Evolutionary conservation across 768 basidiomycete species (phyloP), one percentile per base, ranked within the genome.

Genomic region (Infundibulicybe gibba): DNA sequence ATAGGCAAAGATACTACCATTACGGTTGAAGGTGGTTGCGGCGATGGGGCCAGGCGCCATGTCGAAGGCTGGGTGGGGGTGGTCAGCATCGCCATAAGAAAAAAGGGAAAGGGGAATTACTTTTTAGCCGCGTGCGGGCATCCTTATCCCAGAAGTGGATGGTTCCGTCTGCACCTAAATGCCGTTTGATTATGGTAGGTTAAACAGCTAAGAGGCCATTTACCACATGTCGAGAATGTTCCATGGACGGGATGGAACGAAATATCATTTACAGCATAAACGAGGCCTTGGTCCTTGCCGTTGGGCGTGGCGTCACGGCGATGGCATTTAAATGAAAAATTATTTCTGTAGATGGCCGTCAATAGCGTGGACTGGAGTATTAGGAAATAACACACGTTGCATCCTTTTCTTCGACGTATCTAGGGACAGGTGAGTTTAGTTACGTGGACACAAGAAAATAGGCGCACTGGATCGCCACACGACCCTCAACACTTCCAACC

Each of bases 91-190:
- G 10, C 14, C 17, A 14, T 6, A 38, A 6, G 14, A 19, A 38
- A 11, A 35, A 10, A 34, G 31, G 19, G 16, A 45, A 16, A 34
- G 17, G 39, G 11, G 17, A 16, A 65, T 76, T 41, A 94, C 92
- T 83, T 71, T 94, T 97, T 69, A 97, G 77, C 34, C 94, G 85
- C 6, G 88, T 92, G 48, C 93, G 85, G 6, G 88, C 84, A 55
- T 94, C 88, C 67, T 93, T 94, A 67, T 97, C 93, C 93, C 93
- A 95, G 65, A 88, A 90, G 75, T 91, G 87, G 61, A 94, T 84
- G 2, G 86, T 86, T 15, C 91, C 91, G 54, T 94, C 91, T 37
- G 87, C 77, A 9, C 87, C 87, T 87, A 44, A 44, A 6, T 40
- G 14, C 17, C 34, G 49, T 25, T 47, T 41, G 13, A 19, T 50